Evolutionary conservation across 2,329 filamentous ascomycete species (phyloP).

Genomic region (Alternaria triticimaculans): DNA sequence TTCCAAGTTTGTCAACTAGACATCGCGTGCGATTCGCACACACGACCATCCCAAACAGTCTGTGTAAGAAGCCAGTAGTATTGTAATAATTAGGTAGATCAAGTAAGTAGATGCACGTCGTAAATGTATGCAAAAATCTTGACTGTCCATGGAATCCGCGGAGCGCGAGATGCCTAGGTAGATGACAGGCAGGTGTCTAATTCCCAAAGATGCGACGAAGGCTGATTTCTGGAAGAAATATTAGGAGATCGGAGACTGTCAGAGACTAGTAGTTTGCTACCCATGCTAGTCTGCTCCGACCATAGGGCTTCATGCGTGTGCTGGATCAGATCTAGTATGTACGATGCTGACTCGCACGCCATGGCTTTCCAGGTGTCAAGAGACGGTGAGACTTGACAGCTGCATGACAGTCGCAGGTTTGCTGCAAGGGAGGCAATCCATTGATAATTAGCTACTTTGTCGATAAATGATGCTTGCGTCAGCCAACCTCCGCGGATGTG

Average conservation of each 20-base stretch:
- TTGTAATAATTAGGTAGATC: neutral
- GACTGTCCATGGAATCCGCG: neutral
- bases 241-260: neutral
- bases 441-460: neutral
- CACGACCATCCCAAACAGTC: neutral
- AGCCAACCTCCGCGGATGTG: neutral
- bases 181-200: neutral
- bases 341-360: constrained; percentile 10
- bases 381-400: constrained; percentile 15
- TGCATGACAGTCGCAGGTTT: constrained; percentile 9
- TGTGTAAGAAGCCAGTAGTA: neutral
- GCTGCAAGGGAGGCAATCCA: neutral
- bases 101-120: neutral
- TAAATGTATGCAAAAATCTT: neutral
- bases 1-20: neutral
- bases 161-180: neutral
- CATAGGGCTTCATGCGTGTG: constrained; percentile 3
- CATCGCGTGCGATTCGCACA: neutral
- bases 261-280: neutral
- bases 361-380: constrained; percentile 5
- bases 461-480: neutral
- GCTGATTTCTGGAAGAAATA: neutral
- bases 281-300: constrained; percentile 3
- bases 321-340: neutral
- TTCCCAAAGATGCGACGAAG: neutral